Base-by-base conservation (phyloP, 1,284 basidiomycete species). In the Irpex sp. region DNA sequence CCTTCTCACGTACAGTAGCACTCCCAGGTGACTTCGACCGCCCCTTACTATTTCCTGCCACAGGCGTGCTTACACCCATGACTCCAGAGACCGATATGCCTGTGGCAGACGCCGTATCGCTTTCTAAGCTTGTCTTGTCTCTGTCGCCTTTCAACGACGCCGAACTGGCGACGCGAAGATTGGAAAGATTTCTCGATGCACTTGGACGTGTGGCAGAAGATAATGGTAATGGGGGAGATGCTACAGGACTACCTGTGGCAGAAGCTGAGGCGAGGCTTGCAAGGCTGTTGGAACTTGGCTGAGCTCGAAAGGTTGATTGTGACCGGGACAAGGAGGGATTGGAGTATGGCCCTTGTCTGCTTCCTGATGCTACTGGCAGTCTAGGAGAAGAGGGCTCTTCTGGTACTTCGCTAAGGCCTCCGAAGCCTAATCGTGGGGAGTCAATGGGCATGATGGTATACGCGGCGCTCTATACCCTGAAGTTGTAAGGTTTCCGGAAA, bases 261-360 rank as follows among this genome's bases (percentile, higher is more conserved):
- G 54, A 26, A 5, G 59, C 57, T n/a, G 66, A 66, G n/a, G 64
- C 63, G 40, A 62, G 64, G 61, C 67, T 69, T 44, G 62, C 61
- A 36, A 73, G 70, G 55, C 77, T 80, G 60, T 73, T 71, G 7
- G 73, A 70, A 66, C 69, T 72, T 49, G 67, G 36, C 17, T 63
- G 48, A 4, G 47, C 47, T 15, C 54, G 37, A 38, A 63, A 63
- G 5, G 62, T 31, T 17, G 36, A 51, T 7, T 51, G 13, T 15
- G 57, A 58, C 9, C 8, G 9, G 15, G 57, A 47, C 8, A 47
- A 19, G 57, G 37, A 19, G 57, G 17, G 11, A 2, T 19, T 38
- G 13, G 7, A 40, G 57, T 47, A 19, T 58, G 57, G 36, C 9
- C 17, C 48, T n/a, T 9, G 17, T 7, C 19, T 51, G 48, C 48